Evolutionary conservation across 208 protist species (phyloP).

Genomic region (Acanthamoeba castellanii): DNA sequence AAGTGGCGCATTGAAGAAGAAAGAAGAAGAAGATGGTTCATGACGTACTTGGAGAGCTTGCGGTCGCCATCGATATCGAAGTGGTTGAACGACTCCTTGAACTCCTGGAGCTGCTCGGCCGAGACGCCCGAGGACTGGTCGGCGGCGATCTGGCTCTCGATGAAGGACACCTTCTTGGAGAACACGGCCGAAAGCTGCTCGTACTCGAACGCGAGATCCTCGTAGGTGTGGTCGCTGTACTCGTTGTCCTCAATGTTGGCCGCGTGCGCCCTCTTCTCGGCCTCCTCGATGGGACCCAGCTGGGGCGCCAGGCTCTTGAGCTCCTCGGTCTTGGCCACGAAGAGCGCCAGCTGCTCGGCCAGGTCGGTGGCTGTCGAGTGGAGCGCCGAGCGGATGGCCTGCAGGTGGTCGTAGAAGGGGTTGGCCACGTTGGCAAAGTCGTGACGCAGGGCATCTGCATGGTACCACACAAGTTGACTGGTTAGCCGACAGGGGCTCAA

Average conservation of each 20-base stretch:
- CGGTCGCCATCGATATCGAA: slow-evolving; percentile 84
- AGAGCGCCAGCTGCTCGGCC: slow-evolving; percentile 6
- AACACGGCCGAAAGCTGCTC: slow-evolving; percentile 82
- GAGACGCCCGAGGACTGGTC: slow-evolving; percentile 74
- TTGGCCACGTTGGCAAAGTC: slow-evolving; percentile 78
- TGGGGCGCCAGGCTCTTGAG: slow-evolving; percentile 45
- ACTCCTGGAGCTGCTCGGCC: slow-evolving; percentile 85
- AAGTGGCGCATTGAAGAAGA: neutral
- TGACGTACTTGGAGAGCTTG: slow-evolving; percentile 74
- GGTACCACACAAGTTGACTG: neutral
- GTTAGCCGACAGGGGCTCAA: neutral
- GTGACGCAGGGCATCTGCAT: slow-evolving; percentile 62
- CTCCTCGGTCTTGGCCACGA: slow-evolving; percentile 55
- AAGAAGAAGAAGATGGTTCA: neutral
- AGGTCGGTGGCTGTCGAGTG: slow-evolving; percentile 7
- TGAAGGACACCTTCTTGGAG: slow-evolving; percentile 78
- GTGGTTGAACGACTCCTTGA: slow-evolving; percentile 85
- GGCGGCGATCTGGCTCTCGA: slow-evolving; percentile 78
- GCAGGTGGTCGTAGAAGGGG: slow-evolving; percentile 68
- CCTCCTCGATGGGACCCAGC: slow-evolving; percentile 73
- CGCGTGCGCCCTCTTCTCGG: slow-evolving; percentile 67
- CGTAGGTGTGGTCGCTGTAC: slow-evolving; percentile 81
- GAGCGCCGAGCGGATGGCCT: slow-evolving; percentile 44
- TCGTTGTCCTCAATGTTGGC: slow-evolving; percentile 83
- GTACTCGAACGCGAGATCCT: slow-evolving; percentile 75